phyloP scores from a whole-genome alignment of 2,329 filamentous ascomycete species.

The Fusarium virguliforme region DNA sequence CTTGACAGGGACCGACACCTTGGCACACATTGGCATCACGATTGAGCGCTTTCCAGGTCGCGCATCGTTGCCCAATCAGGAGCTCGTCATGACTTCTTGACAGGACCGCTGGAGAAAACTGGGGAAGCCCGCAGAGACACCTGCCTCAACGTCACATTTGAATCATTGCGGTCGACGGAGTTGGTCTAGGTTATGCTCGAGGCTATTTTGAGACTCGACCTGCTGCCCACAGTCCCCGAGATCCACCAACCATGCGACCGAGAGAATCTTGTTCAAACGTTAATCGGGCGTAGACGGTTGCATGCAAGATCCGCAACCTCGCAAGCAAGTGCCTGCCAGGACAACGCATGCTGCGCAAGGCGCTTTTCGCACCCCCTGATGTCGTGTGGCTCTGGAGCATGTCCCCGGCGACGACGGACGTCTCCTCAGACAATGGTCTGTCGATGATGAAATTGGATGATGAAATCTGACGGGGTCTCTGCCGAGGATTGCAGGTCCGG shows the following conservation, averaged over 20 bases:
- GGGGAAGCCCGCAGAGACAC: conserved; percentile 28
- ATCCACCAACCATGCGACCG: conserved; percentile 23
- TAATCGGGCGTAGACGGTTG: conserved; percentile 26
- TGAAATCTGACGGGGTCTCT: conserved; percentile 19
- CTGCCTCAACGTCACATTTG: conserved; percentile 38
- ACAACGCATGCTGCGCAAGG: conserved; percentile 29
- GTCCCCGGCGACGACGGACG: conserved; percentile 15
- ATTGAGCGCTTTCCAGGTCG: conserved; percentile 33
- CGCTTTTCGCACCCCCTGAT: conserved; percentile 24
- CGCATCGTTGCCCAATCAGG: conserved; percentile 43
- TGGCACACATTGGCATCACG: conserved; percentile 26
- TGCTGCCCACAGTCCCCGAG: conserved; percentile 15
- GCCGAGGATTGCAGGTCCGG: not conserved
- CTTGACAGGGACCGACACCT: conserved; percentile 12
- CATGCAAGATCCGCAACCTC: conserved; percentile 23
- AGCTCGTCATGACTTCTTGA: conserved; percentile 26
- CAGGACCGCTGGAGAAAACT: conserved; percentile 33
- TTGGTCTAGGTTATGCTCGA: conserved; percentile 27
- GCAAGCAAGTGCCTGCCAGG: conserved; percentile 3
- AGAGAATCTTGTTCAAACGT: conserved; percentile 18
- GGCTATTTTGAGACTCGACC: conserved; percentile 32
- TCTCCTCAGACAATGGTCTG: conserved; percentile 16
- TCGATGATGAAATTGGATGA: conserved; percentile 28
- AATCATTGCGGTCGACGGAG: conserved; percentile 27
- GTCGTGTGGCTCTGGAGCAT: conserved; percentile 16